Evolutionary conservation across 331 rosid species (phyloP), one percentile per base, ranked within the genome.

Genomic region (Pyracantha coccinea): DNA sequence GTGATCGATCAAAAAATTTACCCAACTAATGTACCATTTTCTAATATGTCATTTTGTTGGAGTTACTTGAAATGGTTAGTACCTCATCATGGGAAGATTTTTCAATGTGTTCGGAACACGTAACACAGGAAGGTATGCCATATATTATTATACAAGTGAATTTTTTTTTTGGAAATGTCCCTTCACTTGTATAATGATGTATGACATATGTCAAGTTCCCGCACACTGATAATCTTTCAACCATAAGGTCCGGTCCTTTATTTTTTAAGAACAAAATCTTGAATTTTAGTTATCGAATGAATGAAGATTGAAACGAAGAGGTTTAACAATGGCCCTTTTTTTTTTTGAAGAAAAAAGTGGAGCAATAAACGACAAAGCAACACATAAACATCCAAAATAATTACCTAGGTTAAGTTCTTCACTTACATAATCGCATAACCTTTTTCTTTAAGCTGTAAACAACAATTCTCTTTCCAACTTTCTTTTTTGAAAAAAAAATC

Each of bases 391-490:
- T 4, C 21, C 78, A 71, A 7, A 33, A 59, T 52, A 57, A 60
- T 66, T 32, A 33, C 3, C 57, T 72, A 71, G 74, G 61, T 57
- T 57, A 73, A 67, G 80, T 27, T 78, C 84, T 62, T 29, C 83
- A 64, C 62, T 71, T 23, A 78, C 59, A 73, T 66, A 84, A 80
- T 72, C 66, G 12, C 23, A 54, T 15, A 45, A 24, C 50, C 73
- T 47, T 78, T 77, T 77, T 69, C 78, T 64, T 70, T 75, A 82
- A 79, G 91, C 85, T 86, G 91, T 84, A 87, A 83, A 66, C 89
- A 83, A 83, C 88, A 70, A 67, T 55, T 66, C 68, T 52, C 81
- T 70, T 23, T 21, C 64, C 29, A 2, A 52, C 74, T 78, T 73
- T 55, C 75, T 83, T 76, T 71, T 63, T 75, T 47, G 64, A 41